Conservation (phyloP, 2,329 filamentous ascomycete species). For the Bipolaris gigantea region DNA sequence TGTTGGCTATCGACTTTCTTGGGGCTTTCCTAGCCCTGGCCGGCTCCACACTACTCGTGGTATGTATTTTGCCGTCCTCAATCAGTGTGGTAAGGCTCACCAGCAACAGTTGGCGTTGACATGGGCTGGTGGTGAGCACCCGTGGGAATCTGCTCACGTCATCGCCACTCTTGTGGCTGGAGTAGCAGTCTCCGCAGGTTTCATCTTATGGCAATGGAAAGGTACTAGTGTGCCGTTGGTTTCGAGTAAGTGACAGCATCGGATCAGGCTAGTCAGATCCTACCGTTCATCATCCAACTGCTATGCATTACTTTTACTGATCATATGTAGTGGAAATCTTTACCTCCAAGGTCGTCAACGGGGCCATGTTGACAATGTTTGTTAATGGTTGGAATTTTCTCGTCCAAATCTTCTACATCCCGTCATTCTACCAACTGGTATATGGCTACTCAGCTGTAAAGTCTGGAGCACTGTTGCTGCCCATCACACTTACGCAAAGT, state of each 20-base stretch:
- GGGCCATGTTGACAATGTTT: conserved; percentile 49
- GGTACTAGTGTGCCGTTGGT: conserved; percentile 61
- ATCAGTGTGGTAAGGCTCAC: conserved; percentile 1
- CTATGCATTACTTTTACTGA: not conserved
- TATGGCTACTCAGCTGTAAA: conserved; percentile 51
- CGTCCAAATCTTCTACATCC: conserved; percentile 62
- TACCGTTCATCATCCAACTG: no score
- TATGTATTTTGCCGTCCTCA: conserved; percentile 38
- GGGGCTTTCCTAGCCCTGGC: conserved; percentile 59
- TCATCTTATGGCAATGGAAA: conserved; percentile 62
- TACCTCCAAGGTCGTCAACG: conserved; percentile 20
- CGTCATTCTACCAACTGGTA: conserved; percentile 64
- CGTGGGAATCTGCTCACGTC: conserved; percentile 57
- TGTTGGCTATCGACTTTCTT: conserved; percentile 58
- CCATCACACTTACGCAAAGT: conserved; percentile 47
- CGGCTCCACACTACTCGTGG: conserved; percentile 59
- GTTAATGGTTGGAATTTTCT: conserved; percentile 64
- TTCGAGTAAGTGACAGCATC: conserved; percentile 46
- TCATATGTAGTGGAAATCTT: conserved; percentile 19
- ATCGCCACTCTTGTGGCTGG: conserved; percentile 57
- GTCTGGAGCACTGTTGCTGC: conserved; percentile 57
- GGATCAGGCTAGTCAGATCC: not conserved
- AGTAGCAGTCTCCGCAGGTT: conserved; percentile 50
- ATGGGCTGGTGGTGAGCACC: conserved; percentile 61
- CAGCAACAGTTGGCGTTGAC: conserved; percentile 47